A percentile compares a stretch with the other conserved stretches of the same genome.
Evolutionary conservation across 768 basidiomycete species (phyloP).

Genomic region (Termitomyces sp.): DNA sequence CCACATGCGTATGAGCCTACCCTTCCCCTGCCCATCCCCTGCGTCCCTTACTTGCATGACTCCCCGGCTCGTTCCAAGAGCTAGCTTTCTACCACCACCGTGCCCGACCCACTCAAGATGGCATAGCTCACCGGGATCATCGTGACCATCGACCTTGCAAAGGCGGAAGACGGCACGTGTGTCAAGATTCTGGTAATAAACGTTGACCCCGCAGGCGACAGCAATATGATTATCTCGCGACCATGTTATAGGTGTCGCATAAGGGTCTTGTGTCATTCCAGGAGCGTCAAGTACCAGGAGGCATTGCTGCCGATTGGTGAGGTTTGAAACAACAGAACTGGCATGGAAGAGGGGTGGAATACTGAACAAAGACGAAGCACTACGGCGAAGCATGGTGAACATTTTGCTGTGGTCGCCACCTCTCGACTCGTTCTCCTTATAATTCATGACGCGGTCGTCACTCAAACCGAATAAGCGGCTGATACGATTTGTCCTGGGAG

Average conservation of each 20-base stretch:
- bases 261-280: constrained; percentile 46
- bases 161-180: constrained; percentile 48
- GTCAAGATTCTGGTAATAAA: constrained; percentile 59
- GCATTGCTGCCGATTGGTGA: constrained; percentile 48
- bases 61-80: constrained; percentile 47
- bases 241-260: constrained; percentile 59
- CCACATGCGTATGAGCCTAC: constrained; percentile 33
- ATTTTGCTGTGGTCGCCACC: constrained; percentile 31
- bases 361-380: constrained; percentile 45
- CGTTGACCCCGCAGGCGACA: constrained; percentile 52
- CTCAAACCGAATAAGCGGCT: constrained; percentile 56
- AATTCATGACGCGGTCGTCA: constrained; percentile 51
- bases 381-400: constrained; percentile 43
- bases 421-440: constrained; percentile 29
- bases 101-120: constrained; percentile 48
- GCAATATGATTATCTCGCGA: constrained; percentile 54
- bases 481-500: constrained; percentile 64
- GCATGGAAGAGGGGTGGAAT: constrained; percentile 19
- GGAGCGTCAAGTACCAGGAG: constrained; percentile 60
- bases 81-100: constrained; percentile 35
- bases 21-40: constrained; percentile 21
- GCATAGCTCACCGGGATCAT: constrained; percentile 31
- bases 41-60: constrained; percentile 53
- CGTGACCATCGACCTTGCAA: constrained; percentile 29
- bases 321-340: constrained; percentile 53